A percentile compares a stretch with the other conserved stretches of the same genome.
Evolutionary conservation across 148 eudicot species (phyloP).

Genomic region (Amaranthus cruentus): DNA sequence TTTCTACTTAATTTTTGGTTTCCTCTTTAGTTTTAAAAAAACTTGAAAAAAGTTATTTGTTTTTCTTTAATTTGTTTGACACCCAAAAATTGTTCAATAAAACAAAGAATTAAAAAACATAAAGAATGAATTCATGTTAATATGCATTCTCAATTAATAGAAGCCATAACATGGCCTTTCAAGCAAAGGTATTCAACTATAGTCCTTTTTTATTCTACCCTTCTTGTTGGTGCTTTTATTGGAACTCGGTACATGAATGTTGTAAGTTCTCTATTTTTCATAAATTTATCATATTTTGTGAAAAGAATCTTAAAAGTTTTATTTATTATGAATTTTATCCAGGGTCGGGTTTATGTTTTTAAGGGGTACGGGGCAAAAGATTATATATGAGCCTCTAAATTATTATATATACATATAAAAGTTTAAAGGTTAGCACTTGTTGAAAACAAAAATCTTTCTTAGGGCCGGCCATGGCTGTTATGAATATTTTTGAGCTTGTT

Average conservation of each 20-base stretch:
- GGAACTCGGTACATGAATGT: constrained; percentile 40
- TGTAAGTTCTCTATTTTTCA: constrained; percentile 31
- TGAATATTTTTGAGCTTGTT: too few species aligned
- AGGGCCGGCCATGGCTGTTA: too few species aligned
- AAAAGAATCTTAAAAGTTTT: too few species aligned
- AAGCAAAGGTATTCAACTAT: constrained; percentile 32
- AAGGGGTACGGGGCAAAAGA: too few species aligned
- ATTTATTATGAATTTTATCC: too few species aligned
- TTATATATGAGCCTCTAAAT: too few species aligned
- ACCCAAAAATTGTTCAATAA: constrained; percentile 10
- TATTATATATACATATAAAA: too few species aligned
- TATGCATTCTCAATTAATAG: constrained; percentile 21
- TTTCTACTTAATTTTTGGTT: neutral
- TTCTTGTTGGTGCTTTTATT: constrained; percentile 33
- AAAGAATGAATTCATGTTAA: neutral
- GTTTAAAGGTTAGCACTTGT: too few species aligned
- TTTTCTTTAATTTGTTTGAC: neutral
- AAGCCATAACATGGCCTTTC: constrained; percentile 30
- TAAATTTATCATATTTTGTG: too few species aligned
- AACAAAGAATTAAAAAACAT: too few species aligned
- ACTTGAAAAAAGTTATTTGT: neutral
- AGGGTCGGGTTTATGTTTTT: too few species aligned
- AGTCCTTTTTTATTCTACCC: constrained; percentile 29
- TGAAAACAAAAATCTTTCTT: too few species aligned
- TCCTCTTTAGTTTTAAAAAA: neutral